Base-by-base conservation (phyloP, 73 alveolate genomes). In the Blepharisma japonicum region DNA sequence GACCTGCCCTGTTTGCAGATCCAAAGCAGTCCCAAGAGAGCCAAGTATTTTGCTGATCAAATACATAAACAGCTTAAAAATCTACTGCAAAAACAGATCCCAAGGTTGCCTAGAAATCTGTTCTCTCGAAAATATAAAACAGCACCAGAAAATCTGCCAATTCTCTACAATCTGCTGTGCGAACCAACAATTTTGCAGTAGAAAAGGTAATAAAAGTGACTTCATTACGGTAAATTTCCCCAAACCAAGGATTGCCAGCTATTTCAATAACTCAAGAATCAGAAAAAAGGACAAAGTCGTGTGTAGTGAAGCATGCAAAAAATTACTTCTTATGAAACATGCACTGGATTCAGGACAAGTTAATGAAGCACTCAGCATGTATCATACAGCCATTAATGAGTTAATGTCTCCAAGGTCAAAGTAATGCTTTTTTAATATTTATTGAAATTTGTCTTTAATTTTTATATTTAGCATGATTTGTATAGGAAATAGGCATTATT, bases 1-100 rank as follows among this genome's bases (percentile, higher is more conserved):
- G n/a, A 53, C n/a, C 67, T 53, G 67, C 67, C 67, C 67, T 14
- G 23, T 53, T 14, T 53, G 67, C 67, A 53, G 67, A 53, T 14
- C 27, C 67, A 53, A 20, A 20, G 67, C 67, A 53, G 67, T 4
- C 23, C 67, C 67, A 14, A 53, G 67, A 4, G 67, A 53, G 23
- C 67, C 67, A 0, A 53, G 67, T 4, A 0, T 53, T 1, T 14
- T 53, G 23, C 23, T 53, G 4, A 53, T 14, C 2, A 53, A 53
- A 20, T 53, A 14, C 23, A 53, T 53, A 53, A 53, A 20, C 23
- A 53, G 23, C 67, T 53, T 53, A 20, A 53, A 14, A 14, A 20
- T 53, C 23, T 53, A 53, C 23, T 53, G 67, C 23, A 53, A 53
- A 20, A 53, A 53, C 23, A 53, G 23, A 53, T 11, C n/a, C 23